Conservation (phyloP, 495 filamentous ascomycete genomes). For the Penicilliopsis zonata region DNA sequence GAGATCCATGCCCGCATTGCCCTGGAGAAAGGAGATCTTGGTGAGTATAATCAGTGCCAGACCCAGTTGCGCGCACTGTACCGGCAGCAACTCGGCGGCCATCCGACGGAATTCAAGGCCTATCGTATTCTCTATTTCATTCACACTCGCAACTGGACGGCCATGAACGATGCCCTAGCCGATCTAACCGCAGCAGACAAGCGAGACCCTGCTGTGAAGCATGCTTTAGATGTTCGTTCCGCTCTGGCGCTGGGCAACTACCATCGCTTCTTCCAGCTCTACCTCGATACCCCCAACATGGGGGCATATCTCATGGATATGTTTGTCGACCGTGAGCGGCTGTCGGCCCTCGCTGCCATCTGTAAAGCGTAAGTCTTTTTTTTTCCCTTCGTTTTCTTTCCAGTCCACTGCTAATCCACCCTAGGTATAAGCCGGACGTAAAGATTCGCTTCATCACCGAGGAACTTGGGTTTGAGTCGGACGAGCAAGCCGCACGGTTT, state of each 20-base stretch:
- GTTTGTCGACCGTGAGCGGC: conserved; percentile 88
- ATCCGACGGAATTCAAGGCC: conserved; percentile 92
- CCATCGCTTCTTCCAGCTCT: conserved; percentile 92
- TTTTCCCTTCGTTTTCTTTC: background rate
- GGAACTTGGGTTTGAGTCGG: conserved; percentile 90
- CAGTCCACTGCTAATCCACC: conserved; percentile 19
- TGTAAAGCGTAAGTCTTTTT: conserved; percentile 77
- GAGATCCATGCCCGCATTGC: conserved; percentile 97
- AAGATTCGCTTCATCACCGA: conserved; percentile 85
- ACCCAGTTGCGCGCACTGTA: conserved; percentile 92
- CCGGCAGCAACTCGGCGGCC: conserved; percentile 70
- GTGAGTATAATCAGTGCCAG: conserved; percentile 99
- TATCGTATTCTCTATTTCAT: conserved; percentile 99
- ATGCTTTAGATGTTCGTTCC: conserved; percentile 85
- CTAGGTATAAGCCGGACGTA: conserved; percentile 82
- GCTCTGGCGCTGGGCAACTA: conserved; percentile 90
- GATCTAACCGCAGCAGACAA: conserved; percentile 97
- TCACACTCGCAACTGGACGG: conserved; percentile 95
- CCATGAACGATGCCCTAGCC: conserved; percentile 94
- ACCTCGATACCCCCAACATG: conserved; percentile 92
- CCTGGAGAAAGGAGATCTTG: conserved; percentile 94
- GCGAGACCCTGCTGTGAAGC: conserved; percentile 67
- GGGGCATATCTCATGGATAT: conserved; percentile 97
- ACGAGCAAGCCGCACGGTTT: conserved; percentile 82
- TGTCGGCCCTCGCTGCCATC: conserved; percentile 78